Base-by-base conservation (phyloP, 2,329 filamentous ascomycete genomes). In the Westerdykella sp. region DNA sequence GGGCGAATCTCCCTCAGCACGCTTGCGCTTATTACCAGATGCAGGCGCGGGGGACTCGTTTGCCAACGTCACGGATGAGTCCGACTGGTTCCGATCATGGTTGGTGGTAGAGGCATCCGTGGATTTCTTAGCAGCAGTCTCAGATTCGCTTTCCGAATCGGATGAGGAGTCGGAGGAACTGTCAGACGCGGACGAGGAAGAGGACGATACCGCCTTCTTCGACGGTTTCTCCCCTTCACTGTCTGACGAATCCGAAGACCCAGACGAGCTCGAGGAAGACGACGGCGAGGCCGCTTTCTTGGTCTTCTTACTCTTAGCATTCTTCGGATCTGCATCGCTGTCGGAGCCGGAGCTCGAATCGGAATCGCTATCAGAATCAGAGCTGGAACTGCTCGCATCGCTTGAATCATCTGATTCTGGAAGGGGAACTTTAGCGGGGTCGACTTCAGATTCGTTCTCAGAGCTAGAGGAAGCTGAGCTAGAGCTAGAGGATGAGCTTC, bases 81-180 rank as follows among this genome's bases (percentile, higher is more conserved):
- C 71, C 45, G 77, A 76, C 9, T 79, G 78, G 41, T 47, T 45
- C 43, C 62, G 62, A 37, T 51, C 52, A 23, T 55, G 46, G 37
- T 34, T 37, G 7, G 51, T 36, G 12, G 36, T 43, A 11, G 41
- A 14, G 5, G 25, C n/a, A 6, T 41, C 32, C 16, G 31, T 25
- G 4, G 18, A 23, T 30, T 43, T 30, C 10, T 35, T 18, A 15
- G 32, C 32, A 9, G 5, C n/a, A 18, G 32, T 15, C 16, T 35
- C 32, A 42, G 55, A 56, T 41, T 59, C 56, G 46, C 51, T 57
- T 34, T 54, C 51, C 1, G 56, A 59, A 34, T 47, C 45, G 28
- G 30, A 35, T 2, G 41, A 44, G 30, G 45, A 48, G 22, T n/a
- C 22, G 4, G 46, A 43, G 12, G 32, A 35, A 28, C 25, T 28